Evolutionary conservation across 352 stramenopile species (phyloP).

Genomic region (Globisporangium spiculum): DNA sequence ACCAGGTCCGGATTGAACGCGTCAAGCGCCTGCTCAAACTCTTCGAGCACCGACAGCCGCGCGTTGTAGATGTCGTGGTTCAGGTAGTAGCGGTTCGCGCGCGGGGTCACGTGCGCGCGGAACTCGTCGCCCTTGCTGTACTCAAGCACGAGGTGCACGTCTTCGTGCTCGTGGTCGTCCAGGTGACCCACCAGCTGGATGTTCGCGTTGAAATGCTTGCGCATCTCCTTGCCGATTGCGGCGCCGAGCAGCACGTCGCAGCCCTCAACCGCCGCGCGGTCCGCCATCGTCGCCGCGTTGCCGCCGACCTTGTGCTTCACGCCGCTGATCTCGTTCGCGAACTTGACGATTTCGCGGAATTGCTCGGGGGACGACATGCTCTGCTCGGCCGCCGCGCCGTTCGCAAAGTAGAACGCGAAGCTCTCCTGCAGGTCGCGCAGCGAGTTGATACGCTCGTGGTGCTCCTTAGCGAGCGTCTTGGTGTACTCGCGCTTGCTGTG

Average conservation of each 20-base stretch:
- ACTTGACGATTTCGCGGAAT: conserved; percentile 66
- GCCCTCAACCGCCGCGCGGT: conserved; percentile 63
- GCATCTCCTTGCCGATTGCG: conserved; percentile 77
- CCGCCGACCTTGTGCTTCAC: conserved; percentile 71
- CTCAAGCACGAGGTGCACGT: conserved; percentile 81
- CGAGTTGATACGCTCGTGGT: conserved; percentile 76
- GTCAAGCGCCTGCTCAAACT: conserved; percentile 63
- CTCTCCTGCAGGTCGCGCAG: conserved; percentile 66
- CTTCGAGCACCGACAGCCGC: conserved; percentile 70
- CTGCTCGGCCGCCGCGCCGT: conserved; percentile 74
- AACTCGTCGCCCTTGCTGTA: conserved; percentile 69
- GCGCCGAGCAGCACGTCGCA: conserved; percentile 69
- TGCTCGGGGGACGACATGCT: conserved; percentile 78
- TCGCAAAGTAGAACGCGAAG: conserved; percentile 83
- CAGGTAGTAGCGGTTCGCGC: conserved; percentile 82
- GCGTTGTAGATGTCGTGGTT: conserved; percentile 88
- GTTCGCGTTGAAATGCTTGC: conserved; percentile 52
- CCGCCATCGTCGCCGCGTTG: conserved; percentile 80
- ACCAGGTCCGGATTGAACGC: conserved; percentile 67
- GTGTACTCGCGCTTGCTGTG: conserved; percentile 19
- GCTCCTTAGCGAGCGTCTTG: conserved; percentile 32
- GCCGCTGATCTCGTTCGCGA: conserved; percentile 54
- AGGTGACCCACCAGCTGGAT: conserved; percentile 71
- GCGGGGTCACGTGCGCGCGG: conserved; percentile 53
- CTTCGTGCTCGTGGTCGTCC: conserved; percentile 56